phyloP scores from a whole-genome alignment of 768 basidiomycete genomes.

The Mrakia gelida region DNA sequence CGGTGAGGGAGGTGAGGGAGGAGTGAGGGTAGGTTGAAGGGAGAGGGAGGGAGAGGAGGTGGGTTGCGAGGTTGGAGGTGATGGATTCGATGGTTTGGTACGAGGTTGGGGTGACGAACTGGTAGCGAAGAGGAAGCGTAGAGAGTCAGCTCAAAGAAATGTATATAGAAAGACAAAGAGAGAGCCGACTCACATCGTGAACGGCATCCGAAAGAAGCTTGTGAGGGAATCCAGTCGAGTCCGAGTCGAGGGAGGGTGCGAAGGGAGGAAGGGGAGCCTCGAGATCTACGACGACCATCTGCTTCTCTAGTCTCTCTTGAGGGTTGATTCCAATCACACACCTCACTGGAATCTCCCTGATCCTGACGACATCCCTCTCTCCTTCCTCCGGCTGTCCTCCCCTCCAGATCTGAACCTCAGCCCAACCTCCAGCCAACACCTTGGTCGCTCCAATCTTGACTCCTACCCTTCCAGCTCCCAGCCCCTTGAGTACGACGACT shows the following conservation, averaged over 20 bases:
- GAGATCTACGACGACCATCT: constrained; percentile 58
- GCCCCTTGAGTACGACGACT: not conserved
- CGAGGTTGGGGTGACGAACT: constrained; percentile 54
- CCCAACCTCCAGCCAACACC: constrained; percentile 53
- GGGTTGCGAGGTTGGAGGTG: constrained; percentile 55
- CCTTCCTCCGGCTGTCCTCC: constrained; percentile 38
- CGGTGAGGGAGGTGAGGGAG: constrained; percentile 46
- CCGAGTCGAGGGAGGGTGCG: constrained; percentile 29
- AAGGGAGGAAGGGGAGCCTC: constrained; percentile 12
- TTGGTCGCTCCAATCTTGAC: constrained; percentile 53
- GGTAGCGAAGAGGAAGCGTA: not conserved
- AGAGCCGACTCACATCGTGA: constrained; percentile 44
- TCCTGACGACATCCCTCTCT: constrained; percentile 26
- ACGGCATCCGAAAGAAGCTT: constrained; percentile 47
- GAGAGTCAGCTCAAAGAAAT: constrained; percentile 5
- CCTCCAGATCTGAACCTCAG: constrained; percentile 47
- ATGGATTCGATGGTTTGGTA: constrained; percentile 69
- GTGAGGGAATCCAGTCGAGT: constrained; percentile 45
- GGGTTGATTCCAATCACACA: constrained; percentile 65
- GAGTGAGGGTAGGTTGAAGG: constrained; percentile 35
- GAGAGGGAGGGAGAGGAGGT: constrained; percentile 46
- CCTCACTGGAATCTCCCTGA: constrained; percentile 48
- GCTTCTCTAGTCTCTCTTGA: constrained; percentile 61
- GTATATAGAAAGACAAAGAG: not conserved
- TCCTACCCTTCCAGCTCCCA: constrained; percentile 42